Evolutionary conservation across 2,329 filamentous ascomycete genomes (phyloP), one percentile per base, ranked within the genome.

Genomic region (Tympanopsis confertula): DNA sequence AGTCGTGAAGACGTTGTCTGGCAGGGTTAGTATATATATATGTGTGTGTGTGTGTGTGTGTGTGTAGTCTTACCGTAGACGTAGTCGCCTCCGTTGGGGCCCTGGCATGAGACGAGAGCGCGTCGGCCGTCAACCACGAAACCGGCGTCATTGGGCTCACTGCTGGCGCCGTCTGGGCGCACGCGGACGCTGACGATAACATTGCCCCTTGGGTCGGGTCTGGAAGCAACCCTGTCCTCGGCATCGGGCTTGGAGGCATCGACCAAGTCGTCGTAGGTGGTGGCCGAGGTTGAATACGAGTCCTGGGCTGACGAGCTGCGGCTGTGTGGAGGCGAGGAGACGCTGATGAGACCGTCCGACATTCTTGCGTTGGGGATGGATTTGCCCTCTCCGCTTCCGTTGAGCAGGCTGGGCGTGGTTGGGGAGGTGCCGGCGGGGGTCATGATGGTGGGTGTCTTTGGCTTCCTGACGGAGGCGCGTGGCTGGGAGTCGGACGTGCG

Each of bases 1-100:
- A 14, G 87, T 84, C 37, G 86, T 78, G 59, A 98, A 98, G 43
- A 96, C 91, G 62, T 96, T 96, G 65, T 98, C 91, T 94, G 50
- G 32, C 38, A 20, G 30, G 20, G 12, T 28, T 20, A 39, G 20
- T 41, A 36, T 42, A 39, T 39, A n/a, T n/a, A 35, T 33, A 35
- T 38, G 22, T 37, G 10, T 24, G 22, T 4, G 12, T 22, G 14
- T 7, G 24, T 29, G 29, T 22, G 30, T 15, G 20, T 7, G 20
- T 20, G 36, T 37, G 19, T 18, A 26, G 41, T 45, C 77, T 56
- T 68, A 93, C 87, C 87, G 61, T 95, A 96, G 53, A 74, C 78
- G 57, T 96, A 91, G 53, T 95, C 86, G 38, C 89, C 91, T 22
- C 83, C 86, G 60, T 98, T 91, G 48, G 84, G 86, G 42, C 91